Evolutionary conservation across 2,329 filamentous ascomycete species (phyloP).

Genomic region (Sarocladiaceae sp.): DNA sequence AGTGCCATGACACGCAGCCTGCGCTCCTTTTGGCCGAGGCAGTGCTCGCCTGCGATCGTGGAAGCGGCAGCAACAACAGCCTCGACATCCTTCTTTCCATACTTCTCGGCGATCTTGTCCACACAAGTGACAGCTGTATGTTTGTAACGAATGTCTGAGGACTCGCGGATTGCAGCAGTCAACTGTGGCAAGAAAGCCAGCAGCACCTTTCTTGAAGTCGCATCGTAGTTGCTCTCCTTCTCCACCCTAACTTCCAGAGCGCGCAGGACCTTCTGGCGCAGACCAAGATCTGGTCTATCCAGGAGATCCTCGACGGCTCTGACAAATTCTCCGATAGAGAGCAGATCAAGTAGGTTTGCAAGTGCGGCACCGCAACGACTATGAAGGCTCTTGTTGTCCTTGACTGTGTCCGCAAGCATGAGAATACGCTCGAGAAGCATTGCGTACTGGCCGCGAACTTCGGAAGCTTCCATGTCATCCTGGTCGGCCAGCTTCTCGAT

Average conservation of each 20-base stretch:
- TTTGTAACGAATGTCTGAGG: slow-evolving; percentile 70
- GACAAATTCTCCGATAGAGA: slow-evolving; percentile 85
- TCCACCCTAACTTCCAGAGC: slow-evolving; percentile 79
- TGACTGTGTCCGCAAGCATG: slow-evolving; percentile 61
- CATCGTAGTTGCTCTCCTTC: slow-evolving; percentile 65
- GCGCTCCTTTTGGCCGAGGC: slow-evolving; percentile 69
- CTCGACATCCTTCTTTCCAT: slow-evolving; percentile 84
- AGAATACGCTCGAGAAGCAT: slow-evolving; percentile 63
- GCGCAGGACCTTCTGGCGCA: slow-evolving; percentile 74
- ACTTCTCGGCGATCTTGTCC: slow-evolving; percentile 90
- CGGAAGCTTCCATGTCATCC: slow-evolving; percentile 63
- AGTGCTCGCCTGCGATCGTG: slow-evolving; percentile 71
- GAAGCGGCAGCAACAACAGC: slow-evolving; percentile 71
- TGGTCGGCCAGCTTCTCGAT: slow-evolving; percentile 53
- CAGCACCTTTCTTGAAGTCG: slow-evolving; percentile 63
- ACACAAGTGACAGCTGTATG: slow-evolving; percentile 85
- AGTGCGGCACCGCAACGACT: slow-evolving; percentile 65
- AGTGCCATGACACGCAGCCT: slow-evolving; percentile 79
- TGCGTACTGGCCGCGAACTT: slow-evolving; percentile 65
- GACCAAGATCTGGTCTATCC: slow-evolving; percentile 66
- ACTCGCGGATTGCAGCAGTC: slow-evolving; percentile 69
- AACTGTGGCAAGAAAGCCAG: slow-evolving; percentile 77
- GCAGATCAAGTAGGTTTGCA: slow-evolving; percentile 73
- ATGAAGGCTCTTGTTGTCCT: slow-evolving; percentile 51
- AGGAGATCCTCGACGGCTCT: slow-evolving; percentile 81